Conservation (phyloP, 2,329 filamentous ascomycete species). For the Leptographium radiaticola region DNA sequence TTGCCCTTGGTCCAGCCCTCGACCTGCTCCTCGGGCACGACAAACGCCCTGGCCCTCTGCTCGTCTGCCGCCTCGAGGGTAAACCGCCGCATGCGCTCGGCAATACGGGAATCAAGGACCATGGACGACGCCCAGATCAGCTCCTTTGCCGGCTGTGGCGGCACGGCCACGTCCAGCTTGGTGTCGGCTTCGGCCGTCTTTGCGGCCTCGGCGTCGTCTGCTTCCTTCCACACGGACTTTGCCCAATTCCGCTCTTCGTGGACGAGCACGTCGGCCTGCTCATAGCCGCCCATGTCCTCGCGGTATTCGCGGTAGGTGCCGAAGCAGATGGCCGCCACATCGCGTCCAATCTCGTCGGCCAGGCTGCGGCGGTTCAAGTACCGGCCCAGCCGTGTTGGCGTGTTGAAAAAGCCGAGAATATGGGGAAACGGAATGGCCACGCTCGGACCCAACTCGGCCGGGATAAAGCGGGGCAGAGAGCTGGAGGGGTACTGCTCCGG, state of each 20-base stretch:
- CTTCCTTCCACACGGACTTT: constrained; percentile 57
- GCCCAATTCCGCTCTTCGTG: constrained; percentile 73
- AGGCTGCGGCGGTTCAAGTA: constrained; percentile 75
- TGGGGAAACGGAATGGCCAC: constrained; percentile 70
- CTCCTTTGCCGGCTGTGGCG: constrained; percentile 34
- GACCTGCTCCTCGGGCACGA: constrained; percentile 53
- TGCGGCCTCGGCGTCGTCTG: neutral
- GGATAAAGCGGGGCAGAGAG: constrained; percentile 50
- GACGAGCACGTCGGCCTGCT: constrained; percentile 52
- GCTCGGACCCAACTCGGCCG: constrained; percentile 59
- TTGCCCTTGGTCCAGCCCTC: constrained; percentile 56
- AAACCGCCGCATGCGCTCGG: constrained; percentile 68
- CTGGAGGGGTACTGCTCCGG: constrained; percentile 59
- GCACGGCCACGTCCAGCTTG: neutral
- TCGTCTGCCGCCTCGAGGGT: constrained; percentile 58
- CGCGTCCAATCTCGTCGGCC: constrained; percentile 77
- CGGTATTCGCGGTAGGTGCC: constrained; percentile 39
- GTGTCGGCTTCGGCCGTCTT: neutral
- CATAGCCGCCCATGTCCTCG: constrained; percentile 28
- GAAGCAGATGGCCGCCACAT: constrained; percentile 77
- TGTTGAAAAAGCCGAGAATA: constrained; percentile 84
- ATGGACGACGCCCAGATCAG: constrained; percentile 65
- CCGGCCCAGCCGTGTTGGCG: constrained; percentile 70
- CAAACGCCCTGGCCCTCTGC: constrained; percentile 47
- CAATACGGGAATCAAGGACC: constrained; percentile 63